Evolutionary conservation across 2,329 filamentous ascomycete species (phyloP), one percentile per base, ranked within the genome.

Genomic region (Fusarium oligoseptatum): DNA sequence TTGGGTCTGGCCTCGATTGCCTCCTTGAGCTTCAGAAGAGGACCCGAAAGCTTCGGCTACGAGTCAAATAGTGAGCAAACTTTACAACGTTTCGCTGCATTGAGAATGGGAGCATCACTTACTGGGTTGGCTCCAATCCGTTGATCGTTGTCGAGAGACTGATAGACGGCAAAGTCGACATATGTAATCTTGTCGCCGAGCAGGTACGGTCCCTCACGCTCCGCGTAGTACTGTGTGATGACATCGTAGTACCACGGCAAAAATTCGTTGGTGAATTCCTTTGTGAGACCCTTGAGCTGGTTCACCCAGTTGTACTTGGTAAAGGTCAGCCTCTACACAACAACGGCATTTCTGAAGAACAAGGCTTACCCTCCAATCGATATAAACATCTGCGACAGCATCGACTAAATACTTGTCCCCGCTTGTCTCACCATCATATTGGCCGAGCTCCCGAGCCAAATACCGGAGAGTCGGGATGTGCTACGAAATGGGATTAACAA

Each of bases 341-440:
- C 10, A 58, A 20, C 10, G 10, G 6, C 34, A 41, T 10, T 22
- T 36, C 55, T 6, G 6, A 27, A 39, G 15, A 58, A 9, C 14
- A 58, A 36, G 12, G 4, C 65, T 29, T 58, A 74, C 71, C 27
- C 71, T 74, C 71, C 71, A 73, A 1, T 61, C 71, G 3, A 58
- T 20, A 8, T 73, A 73, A 4, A 73, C 60, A 4, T 73, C 71
- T 2, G 71, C 17, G 0, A 60, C 67, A 0, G 71, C 71, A 50
- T 73, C 71, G 5, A 67, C 71, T 2, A 71, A 4, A 2, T 73
- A 74, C 45, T 71, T 68, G 5, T 73, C 71, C 0, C 60, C 27
- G 10, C 37, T 74, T 0, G 71, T 74, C 27, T 74, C 14, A 0
- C 71, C 71, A 12, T 73, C 71, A 15, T 73, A 73, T 20, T 74